Evolutionary conservation across 192 early-diverging fungal genomes (phyloP), one percentile per base, ranked within the genome.

Genomic region (Coemansia furcata): DNA sequence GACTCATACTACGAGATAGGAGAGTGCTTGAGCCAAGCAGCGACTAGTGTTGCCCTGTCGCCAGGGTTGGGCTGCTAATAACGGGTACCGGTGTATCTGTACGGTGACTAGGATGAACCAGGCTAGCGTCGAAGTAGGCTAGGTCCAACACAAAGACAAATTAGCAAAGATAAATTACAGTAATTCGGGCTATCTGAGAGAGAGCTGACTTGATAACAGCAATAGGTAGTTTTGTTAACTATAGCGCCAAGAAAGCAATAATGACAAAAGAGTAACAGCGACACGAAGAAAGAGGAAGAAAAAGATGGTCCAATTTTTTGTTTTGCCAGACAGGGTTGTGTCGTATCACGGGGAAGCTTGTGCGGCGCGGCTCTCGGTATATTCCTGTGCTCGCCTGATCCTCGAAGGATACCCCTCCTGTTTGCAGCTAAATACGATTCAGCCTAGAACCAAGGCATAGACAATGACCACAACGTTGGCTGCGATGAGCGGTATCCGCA

Each of bases 401-500:
- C 6, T 47, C 15, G 43, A 15, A 30, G 26, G 50, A 30, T 23
- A 32, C 29, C 8, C 29, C 12, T n/a, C 23, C 29, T 26, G 62
- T n/a, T n/a, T 29, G 15, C 21, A 32, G 66, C 30, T 15, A 14
- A 29, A 26, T 4, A 12, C 9, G 50, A 29, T 14, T 72, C 84
- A 95, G 57, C 94, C 94, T 37, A 95, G 84, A 44, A 94, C 73
- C 32, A 95, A 77, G 62, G 91, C 89, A 65, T 93, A 94, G 10
- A 92, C 86, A 43, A 95, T 94, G 12, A 92, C 88, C 15, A 93
- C 65, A 8, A 91, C 82, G 60, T 95, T 95, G 63, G 92, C 80
- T 9, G 73, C 88, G 47, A 95, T 93, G 8, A 95, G 80, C 29
- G 94, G 94, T 60, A 95, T 90, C 85, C 94, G 78, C 85, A 95